A percentile compares a stretch with the other conserved stretches of the same genome.
Conservation (phyloP, 1,139 yeast species). For the Yarrowia galli region DNA sequence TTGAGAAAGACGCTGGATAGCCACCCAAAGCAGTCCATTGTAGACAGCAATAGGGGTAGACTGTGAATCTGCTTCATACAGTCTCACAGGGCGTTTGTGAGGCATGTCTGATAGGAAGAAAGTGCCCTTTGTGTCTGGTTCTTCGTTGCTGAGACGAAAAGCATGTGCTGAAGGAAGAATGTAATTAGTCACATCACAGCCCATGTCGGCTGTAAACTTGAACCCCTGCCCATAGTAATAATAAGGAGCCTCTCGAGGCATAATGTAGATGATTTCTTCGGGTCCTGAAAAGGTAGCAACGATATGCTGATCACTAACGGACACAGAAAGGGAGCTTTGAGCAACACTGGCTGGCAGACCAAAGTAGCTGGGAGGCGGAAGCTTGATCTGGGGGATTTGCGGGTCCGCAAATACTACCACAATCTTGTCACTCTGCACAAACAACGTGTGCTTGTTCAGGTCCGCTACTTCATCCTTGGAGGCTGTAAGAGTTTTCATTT, state of each 20-base stretch:
- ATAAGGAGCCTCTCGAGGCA: neutral
- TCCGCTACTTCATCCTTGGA: neutral
- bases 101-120: neutral
- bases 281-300: neutral
- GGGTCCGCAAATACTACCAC: neutral
- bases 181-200: slow-evolving; percentile 1
- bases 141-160: neutral
- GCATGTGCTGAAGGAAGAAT: neutral
- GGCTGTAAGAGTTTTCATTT: neutral
- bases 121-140: neutral
- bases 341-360: neutral
- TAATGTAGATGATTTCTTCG: neutral
- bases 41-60: neutral
- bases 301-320: neutral
- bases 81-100: neutral
- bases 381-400: neutral
- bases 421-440: neutral
- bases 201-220: neutral
- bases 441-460: neutral
- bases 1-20: neutral
- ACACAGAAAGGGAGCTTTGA: neutral
- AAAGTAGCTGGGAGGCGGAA: neutral
- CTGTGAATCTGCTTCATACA: neutral
- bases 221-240: neutral
- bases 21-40: neutral